Evolutionary conservation across 2,329 filamentous ascomycete species (phyloP), one percentile per base, ranked within the genome.

Genomic region (Chlorencoelia australis): DNA sequence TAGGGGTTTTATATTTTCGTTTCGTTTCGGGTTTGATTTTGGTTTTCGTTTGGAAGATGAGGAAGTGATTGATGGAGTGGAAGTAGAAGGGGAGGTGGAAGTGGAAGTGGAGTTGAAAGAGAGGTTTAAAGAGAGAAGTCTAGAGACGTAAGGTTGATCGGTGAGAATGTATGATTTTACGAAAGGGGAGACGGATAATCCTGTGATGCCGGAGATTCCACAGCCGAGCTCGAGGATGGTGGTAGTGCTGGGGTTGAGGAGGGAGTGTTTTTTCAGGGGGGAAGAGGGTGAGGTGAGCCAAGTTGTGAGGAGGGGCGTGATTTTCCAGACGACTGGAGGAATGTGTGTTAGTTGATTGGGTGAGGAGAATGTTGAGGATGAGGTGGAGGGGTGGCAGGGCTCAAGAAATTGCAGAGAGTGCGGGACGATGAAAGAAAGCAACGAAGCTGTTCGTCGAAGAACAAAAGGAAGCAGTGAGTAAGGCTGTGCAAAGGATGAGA

Each of bases 261-360:
- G 15, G 16, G 15, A 95, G 67, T 1, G 75, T 58, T 56, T 86
- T 87, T 19, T 59, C 54, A 2, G 69, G 59, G 3, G 69, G 68
- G 21, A 76, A 67, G 30, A 96, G 69, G 69, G 59, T 3, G 69
- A 68, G 21, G 76, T 67, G 30, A 96, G 69, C 86, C 86, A 96
- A 46, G 75, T 66, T 15, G 88, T 84, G 53, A 96, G 78, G 29
- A 77, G 66, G 7, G 88, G 86, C 0, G 86, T 89, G 48, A 94
- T 81, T 59, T 83, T 87, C 91, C 91, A 98, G 7, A 96, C 67
- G 13, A 94, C 87, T 82, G 40, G 25, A n/a, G n/a, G n/a, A 29
- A 7, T 5, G 6, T 18, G 2, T n/a, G 25, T 39, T 25, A 35
- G 14, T 10, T n/a, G 7, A 20, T 4, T 22, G 17, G 10, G 3